Percentiles rank a stretch among this genome's conserved stretches.
Evolutionary conservation across 2,329 filamentous ascomycete species (phyloP).

Genomic region (Lasiodiplodia sp.): DNA sequence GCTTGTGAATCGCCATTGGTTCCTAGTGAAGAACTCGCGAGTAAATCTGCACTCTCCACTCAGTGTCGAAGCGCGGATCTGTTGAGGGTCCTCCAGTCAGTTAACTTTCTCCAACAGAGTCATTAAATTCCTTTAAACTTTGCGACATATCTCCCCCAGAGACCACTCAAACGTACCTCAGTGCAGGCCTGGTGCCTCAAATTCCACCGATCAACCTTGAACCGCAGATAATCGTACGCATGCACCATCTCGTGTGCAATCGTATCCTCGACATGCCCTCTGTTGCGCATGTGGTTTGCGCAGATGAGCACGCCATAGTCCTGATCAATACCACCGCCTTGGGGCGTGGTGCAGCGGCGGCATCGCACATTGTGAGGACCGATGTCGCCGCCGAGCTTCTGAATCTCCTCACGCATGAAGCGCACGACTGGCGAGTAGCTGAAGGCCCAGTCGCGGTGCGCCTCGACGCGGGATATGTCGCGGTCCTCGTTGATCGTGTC

Average conservation of each 20-base stretch:
- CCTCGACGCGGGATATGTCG: constrained; percentile 83
- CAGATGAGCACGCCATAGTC: constrained; percentile 89
- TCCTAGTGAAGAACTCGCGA: constrained; percentile 82
- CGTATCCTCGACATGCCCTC: constrained; percentile 88
- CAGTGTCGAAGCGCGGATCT: constrained; percentile 92
- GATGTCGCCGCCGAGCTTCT: constrained; percentile 78
- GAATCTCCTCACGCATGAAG: constrained; percentile 85
- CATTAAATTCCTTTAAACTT: too few species aligned
- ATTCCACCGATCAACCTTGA: constrained; percentile 85
- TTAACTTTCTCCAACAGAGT: neutral
- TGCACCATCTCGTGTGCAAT: constrained; percentile 98
- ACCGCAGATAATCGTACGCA: constrained; percentile 90
- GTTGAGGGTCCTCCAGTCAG: constrained; percentile 6
- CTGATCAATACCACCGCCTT: constrained; percentile 84
- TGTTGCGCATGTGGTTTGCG: constrained; percentile 85
- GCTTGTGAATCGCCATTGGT: constrained; percentile 87
- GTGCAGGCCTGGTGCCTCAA: constrained; percentile 91
- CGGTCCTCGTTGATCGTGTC: constrained; percentile 77
- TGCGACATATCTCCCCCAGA: neutral
- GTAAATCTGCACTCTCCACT: constrained; percentile 94
- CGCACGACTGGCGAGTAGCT: constrained; percentile 82
- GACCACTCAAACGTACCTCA: constrained; percentile 67
- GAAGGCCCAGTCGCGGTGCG: constrained; percentile 83
- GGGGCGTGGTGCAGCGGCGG: constrained; percentile 75
- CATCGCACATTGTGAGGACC: constrained; percentile 80